Conservation (phyloP, 192 early-diverging fungal species). For the Lobosporangium transversale region DNA sequence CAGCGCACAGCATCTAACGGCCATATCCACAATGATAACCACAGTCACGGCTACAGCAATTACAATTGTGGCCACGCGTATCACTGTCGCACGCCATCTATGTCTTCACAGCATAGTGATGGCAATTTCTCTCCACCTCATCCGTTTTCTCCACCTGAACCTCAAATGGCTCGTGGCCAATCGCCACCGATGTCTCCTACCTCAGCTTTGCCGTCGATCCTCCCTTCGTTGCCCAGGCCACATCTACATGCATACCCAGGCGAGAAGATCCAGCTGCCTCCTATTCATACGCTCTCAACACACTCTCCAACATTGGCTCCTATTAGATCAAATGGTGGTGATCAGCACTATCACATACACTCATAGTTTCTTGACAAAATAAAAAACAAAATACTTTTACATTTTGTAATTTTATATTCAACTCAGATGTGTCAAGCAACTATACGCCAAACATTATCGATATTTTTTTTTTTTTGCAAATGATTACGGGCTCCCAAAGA, state of each 20-base stretch:
- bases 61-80: background rate
- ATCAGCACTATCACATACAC: too few relatives aligned
- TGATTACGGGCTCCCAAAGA: too few relatives aligned
- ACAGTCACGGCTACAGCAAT: background rate
- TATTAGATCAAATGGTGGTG: too few relatives aligned
- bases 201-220: conserved; percentile 12
- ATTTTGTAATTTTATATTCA: too few relatives aligned
- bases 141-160: conserved; percentile 28
- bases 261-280: conserved; percentile 37
- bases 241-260: background rate
- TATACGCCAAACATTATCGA: too few relatives aligned
- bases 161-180: conserved; percentile 9
- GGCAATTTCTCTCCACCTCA: conserved; percentile 40
- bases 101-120: conserved; percentile 38
- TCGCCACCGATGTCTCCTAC: background rate
- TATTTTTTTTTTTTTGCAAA: too few relatives aligned
- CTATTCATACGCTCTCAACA: conserved; percentile 35
- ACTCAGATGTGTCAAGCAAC: too few relatives aligned
- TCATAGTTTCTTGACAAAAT: too few relatives aligned
- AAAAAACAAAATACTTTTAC: conserved; percentile 3
- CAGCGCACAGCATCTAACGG: background rate
- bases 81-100: conserved; percentile 42
- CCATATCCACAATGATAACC: background rate
- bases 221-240: conserved; percentile 12
- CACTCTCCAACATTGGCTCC: conserved; percentile 3